Percentiles rank a stretch among this genome's conserved stretches.
Conservation (phyloP, 2,329 filamentous ascomycete species). For the Chrysoporthe puriensis region DNA sequence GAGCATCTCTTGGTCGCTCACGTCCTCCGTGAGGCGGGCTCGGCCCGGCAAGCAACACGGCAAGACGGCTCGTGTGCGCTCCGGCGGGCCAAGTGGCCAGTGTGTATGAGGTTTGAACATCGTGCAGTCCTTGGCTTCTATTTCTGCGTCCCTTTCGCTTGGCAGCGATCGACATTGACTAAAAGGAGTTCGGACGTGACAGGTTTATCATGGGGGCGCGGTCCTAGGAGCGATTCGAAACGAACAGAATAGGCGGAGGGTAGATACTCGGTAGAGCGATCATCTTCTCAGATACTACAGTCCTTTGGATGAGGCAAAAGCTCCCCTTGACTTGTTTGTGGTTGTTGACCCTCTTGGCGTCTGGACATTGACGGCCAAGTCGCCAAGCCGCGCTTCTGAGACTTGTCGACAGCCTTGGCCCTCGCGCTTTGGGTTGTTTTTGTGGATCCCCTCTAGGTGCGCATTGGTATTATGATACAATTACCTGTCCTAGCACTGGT, state of each 20-base stretch:
- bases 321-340: not conserved
- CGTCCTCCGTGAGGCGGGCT: not conserved
- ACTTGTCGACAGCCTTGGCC: conserved; percentile 18
- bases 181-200: conserved; percentile 19
- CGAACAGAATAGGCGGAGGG: conserved; percentile 16
- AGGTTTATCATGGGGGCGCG: conserved; percentile 2
- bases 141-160: conserved; percentile 19
- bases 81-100: conserved; percentile 25
- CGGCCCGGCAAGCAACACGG: not conserved
- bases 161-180: conserved; percentile 20
- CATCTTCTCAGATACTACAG: not conserved
- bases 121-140: conserved; percentile 19
- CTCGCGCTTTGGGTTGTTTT: conserved; percentile 6
- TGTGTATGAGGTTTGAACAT: conserved; percentile 18
- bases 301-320: not conserved
- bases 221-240: conserved; percentile 20
- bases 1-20: conserved; percentile 8
- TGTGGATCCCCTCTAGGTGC: conserved; percentile 5
- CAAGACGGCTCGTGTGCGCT: conserved; percentile 22
- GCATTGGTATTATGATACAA: conserved; percentile 2
- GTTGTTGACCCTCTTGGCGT: conserved; percentile 23
- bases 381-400: conserved; percentile 25
- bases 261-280: not conserved
- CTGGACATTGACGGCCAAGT: conserved; percentile 23
- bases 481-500: conserved; percentile 5